Evolutionary conservation across 495 filamentous ascomycete genomes (phyloP).

Genomic region (Niebla homalea): DNA sequence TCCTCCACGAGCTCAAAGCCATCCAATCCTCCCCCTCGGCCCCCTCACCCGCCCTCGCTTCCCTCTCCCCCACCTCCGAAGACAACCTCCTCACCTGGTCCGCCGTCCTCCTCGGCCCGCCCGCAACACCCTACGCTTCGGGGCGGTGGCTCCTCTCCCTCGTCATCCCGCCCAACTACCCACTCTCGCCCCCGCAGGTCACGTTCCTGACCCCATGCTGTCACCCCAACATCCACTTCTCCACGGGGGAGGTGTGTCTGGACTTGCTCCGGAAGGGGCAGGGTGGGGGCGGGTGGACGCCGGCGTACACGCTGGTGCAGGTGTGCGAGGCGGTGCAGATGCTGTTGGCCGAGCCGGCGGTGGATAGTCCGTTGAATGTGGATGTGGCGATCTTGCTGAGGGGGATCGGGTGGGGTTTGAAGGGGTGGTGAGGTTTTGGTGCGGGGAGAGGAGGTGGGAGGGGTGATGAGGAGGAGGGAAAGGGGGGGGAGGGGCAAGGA

Average conservation of each 20-base stretch:
- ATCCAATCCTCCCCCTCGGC: constrained; percentile 34
- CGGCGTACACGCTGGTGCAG: constrained; percentile 65
- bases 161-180: constrained; percentile 64
- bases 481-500: not conserved
- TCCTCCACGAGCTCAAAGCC: constrained; percentile 52
- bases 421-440: constrained; percentile 62
- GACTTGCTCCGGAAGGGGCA: constrained; percentile 60
- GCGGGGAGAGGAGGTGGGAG: constrained; percentile 14
- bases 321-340: constrained; percentile 67
- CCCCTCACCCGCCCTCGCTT: constrained; percentile 37
- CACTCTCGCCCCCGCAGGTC: constrained; percentile 60
- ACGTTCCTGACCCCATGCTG: constrained; percentile 67
- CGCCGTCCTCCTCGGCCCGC: constrained; percentile 62
- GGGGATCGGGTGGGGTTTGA: constrained; percentile 65
- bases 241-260: constrained; percentile 84
- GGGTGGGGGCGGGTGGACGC: constrained; percentile 46
- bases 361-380: constrained; percentile 78
- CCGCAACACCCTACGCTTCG: constrained; percentile 55
- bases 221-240: constrained; percentile 73
- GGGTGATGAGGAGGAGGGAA: constrained; percentile 4
- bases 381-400: constrained; percentile 72
- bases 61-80: constrained; percentile 55
- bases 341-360: constrained; percentile 66
- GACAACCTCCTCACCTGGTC: constrained; percentile 64
- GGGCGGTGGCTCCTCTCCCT: constrained; percentile 79